Conservation (phyloP, 768 basidiomycete species). For the Tephrocybe rancida region DNA sequence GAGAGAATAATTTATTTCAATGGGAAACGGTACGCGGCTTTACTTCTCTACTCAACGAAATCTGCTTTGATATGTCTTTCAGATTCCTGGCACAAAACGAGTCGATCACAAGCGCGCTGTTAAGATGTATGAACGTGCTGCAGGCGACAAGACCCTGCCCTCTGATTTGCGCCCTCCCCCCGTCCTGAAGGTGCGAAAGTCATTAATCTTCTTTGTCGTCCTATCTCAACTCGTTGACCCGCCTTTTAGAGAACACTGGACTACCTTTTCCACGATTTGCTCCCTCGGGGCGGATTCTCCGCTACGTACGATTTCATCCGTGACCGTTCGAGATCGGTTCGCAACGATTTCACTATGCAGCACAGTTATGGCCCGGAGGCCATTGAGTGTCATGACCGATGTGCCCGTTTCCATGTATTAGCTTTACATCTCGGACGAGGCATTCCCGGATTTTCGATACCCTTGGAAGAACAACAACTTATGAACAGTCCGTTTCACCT, state of each 20-base stretch:
- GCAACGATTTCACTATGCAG: constrained; percentile 96
- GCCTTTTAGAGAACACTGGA: constrained; percentile 74
- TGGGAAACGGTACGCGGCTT: constrained; percentile 80
- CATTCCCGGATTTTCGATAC: constrained; percentile 55
- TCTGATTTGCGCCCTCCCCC: constrained; percentile 89
- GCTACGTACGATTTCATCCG: constrained; percentile 83
- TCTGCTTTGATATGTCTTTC: constrained; percentile 40
- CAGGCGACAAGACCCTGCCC: constrained; percentile 89
- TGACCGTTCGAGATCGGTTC: constrained; percentile 86
- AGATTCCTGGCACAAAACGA: constrained; percentile 83
- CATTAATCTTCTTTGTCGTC: background rate
- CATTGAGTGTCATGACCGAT: constrained; percentile 91
- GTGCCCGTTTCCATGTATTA: constrained; percentile 91
- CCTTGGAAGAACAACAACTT: constrained; percentile 85
- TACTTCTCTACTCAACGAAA: constrained; percentile 26
- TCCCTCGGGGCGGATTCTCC: constrained; percentile 69
- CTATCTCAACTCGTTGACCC: constrained; percentile 9
- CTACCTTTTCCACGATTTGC: constrained; percentile 87
- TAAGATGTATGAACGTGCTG: constrained; percentile 93
- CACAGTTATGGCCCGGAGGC: constrained; percentile 75
- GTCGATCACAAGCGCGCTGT: constrained; percentile 89
- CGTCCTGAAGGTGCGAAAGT: constrained; percentile 68
- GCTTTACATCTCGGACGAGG: constrained; percentile 72
- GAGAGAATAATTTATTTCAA: constrained; percentile 84
- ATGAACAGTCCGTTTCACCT: constrained; percentile 74